These are phyloP conservation scores for Penicillium brevicompactum DNA, from an alignment of 2,329 filamentous ascomycete species.

Conservation along the genomic window DNA sequence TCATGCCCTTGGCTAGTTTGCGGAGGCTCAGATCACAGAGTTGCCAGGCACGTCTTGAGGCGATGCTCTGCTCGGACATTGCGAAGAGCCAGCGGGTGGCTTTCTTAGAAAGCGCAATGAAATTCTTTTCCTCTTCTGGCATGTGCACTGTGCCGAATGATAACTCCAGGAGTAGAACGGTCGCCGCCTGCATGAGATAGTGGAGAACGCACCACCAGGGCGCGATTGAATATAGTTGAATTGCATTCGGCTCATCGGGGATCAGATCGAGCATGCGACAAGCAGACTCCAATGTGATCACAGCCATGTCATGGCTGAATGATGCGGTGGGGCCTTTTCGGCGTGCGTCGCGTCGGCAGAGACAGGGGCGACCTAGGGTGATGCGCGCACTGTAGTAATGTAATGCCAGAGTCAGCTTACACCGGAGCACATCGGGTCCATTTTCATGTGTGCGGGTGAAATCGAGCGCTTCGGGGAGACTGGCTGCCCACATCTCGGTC, in stretches of 20 bases:
- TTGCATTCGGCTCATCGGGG: constrained; percentile 44
- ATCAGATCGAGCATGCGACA: constrained; percentile 42
- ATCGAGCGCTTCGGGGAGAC: constrained; percentile 39
- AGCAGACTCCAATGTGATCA: constrained; percentile 43
- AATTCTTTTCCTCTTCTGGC: constrained; percentile 40
- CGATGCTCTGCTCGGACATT: constrained; percentile 42
- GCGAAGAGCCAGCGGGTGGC: constrained; percentile 46
- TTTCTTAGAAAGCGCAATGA: constrained; percentile 44
- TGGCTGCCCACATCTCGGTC: constrained; percentile 42
- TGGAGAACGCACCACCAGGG: constrained; percentile 52
- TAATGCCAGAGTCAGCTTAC: constrained; percentile 45
- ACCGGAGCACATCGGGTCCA: constrained; percentile 35
- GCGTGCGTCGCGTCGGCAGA: constrained; percentile 47
- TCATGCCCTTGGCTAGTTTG: constrained; percentile 37
- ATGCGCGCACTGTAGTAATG: constrained; percentile 48
- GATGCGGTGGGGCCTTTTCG: constrained; percentile 27
- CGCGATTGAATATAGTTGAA: constrained; percentile 42
- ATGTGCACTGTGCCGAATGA: constrained; percentile 48
- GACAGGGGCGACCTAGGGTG: constrained; percentile 48
- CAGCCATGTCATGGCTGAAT: constrained; percentile 44
- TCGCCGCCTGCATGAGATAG: constrained; percentile 48
- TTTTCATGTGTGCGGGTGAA: constrained; percentile 41
- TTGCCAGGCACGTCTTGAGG: constrained; percentile 46
- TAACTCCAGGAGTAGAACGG: constrained; percentile 49
- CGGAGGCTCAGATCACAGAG: constrained; percentile 42